Percentiles rank a stretch among this genome's conserved stretches.
Conservation (phyloP, 305 asterid genomes). For the Fraxinus nigra region DNA sequence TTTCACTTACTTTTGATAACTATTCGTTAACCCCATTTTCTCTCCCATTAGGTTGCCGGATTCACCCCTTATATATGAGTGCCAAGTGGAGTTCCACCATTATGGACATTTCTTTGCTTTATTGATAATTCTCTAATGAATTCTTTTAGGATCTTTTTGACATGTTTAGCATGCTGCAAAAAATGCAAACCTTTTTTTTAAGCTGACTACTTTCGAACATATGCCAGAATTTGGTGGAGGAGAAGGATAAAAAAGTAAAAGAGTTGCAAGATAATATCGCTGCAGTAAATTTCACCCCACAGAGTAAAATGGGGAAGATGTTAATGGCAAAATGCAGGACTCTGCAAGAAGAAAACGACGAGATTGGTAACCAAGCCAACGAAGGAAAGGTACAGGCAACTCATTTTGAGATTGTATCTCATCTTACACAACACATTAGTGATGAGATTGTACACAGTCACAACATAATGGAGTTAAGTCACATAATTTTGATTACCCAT, state of each 20-base stretch:
- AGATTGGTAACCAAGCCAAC: constrained; percentile 94
- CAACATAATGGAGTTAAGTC: not conserved
- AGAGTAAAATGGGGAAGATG: constrained; percentile 97
- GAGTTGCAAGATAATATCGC: constrained; percentile 90
- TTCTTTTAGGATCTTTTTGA: not conserved
- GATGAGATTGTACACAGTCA: not conserved
- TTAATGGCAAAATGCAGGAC: constrained; percentile 96
- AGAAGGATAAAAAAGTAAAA: constrained; percentile 89
- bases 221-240: constrained; percentile 87
- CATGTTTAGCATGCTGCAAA: not conserved
- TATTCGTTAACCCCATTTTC: not conserved
- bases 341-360: constrained; percentile 94
- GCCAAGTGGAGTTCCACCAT: not conserved
- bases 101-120: not conserved
- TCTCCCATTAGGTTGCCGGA: not conserved
- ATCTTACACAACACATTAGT: not conserved
- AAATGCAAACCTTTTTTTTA: not conserved
- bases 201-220: constrained; percentile 12
- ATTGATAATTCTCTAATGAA: not conserved
- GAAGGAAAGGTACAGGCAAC: constrained; percentile 81
- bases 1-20: not conserved
- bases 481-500: not conserved
- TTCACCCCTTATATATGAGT: not conserved
- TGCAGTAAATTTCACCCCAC: constrained; percentile 92
- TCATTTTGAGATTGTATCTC: constrained; percentile 12